Percentiles rank a stretch among this genome's conserved stretches.
Evolutionary conservation across 768 basidiomycete species (phyloP).

Genomic region (Mrakia frigida): DNA sequence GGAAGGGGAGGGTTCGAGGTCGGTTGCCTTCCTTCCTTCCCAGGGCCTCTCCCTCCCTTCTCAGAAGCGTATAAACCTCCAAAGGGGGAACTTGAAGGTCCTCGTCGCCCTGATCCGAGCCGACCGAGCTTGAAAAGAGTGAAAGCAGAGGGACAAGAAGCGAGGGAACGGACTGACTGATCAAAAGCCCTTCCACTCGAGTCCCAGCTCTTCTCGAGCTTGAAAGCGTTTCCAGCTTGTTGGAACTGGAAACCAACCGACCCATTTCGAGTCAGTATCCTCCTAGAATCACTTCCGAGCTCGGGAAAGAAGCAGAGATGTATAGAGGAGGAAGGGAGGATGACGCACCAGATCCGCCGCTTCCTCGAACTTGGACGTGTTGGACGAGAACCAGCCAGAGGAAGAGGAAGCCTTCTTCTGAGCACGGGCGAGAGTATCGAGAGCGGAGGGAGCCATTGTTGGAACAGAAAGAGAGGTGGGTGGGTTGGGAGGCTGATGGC

Average conservation of each 20-base stretch:
- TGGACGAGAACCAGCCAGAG: slow-evolving; percentile 72
- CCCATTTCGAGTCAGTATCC: too few species aligned
- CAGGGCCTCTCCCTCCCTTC: too few species aligned
- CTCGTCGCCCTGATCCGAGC: not conserved
- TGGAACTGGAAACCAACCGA: slow-evolving; percentile 52
- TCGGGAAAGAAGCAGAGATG: not conserved
- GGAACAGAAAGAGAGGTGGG: too few species aligned
- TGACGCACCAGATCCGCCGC: slow-evolving; percentile 67
- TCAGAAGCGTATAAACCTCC: too few species aligned
- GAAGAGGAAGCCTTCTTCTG: slow-evolving; percentile 87
- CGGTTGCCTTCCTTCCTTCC: not conserved
- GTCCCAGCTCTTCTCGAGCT: slow-evolving; percentile 81
- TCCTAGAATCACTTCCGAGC: too few species aligned
- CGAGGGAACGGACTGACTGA: slow-evolving; percentile 38
- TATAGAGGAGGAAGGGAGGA: not conserved
- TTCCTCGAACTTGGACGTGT: slow-evolving; percentile 81
- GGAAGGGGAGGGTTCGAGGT: too few species aligned
- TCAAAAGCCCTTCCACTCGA: slow-evolving; percentile 89
- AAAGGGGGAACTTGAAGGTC: too few species aligned
- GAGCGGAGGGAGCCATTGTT: slow-evolving; percentile 19
- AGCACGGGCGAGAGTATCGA: slow-evolving; percentile 67
- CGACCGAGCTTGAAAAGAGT: not conserved
- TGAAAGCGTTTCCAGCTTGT: slow-evolving; percentile 84
- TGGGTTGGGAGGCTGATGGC: not conserved
- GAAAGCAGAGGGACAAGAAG: not conserved